Percentiles rank a stretch among this genome's conserved stretches.
These are phyloP conservation scores for Hymenoscyphus infarciens DNA, from an alignment of 2,329 filamentous ascomycete species.

Conservation along the genomic window DNA sequence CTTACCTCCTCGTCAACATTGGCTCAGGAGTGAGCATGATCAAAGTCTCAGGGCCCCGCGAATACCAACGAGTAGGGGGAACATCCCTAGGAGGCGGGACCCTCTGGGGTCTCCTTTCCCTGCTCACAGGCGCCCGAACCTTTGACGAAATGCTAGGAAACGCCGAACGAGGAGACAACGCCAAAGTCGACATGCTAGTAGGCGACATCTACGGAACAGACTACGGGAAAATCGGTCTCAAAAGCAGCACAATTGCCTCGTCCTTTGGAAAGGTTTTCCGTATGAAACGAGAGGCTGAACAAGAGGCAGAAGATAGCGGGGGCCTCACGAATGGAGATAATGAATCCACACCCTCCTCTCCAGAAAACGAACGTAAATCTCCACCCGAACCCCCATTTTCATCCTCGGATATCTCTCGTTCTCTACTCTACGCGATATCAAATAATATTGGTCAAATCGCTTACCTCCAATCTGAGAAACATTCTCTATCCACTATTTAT, in stretches of 20 bases:
- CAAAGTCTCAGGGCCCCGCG: conserved; percentile 85
- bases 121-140: conserved; percentile 88
- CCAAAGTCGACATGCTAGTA: conserved; percentile 91
- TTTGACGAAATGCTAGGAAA: conserved; percentile 97
- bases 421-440: conserved; percentile 88
- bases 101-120: conserved; percentile 87
- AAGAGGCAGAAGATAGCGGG: conserved; percentile 69
- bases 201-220: conserved; percentile 97
- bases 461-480: conserved; percentile 94
- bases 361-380: conserved; percentile 1
- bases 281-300: conserved; percentile 81
- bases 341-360: conserved; percentile 9
- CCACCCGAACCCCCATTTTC: conserved; percentile 54
- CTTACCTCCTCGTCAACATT: conserved; percentile 97
- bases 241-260: conserved; percentile 91
- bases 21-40: conserved; percentile 96
- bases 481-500: conserved; percentile 88
- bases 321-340: conserved; percentile 30
- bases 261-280: conserved; percentile 97
- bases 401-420: conserved; percentile 82
- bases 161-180: conserved; percentile 87
- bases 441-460: conserved; percentile 99
- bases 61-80: conserved; percentile 87
- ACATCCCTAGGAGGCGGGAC: conserved; percentile 96
- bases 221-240: conserved; percentile 93